A percentile compares a stretch with the other conserved stretches of the same genome.
Conservation (phyloP, 2,329 filamentous ascomycete genomes). For the Arthrobotrys iridis region DNA sequence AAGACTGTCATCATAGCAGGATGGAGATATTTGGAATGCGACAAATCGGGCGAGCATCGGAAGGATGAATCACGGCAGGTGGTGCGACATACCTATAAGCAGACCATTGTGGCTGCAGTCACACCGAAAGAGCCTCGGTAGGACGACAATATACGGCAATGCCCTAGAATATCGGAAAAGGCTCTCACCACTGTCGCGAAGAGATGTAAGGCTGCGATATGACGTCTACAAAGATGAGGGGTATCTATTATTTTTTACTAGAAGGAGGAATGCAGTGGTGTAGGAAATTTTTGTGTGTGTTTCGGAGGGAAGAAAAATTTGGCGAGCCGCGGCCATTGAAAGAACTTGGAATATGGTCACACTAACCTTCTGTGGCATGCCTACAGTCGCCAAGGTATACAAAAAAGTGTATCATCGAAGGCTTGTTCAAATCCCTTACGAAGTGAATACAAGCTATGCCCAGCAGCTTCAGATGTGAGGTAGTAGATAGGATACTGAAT, state of each 20-base stretch:
- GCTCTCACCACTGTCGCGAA: not conserved
- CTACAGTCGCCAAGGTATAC: not conserved
- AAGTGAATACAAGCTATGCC: no score
- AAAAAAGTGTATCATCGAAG: not conserved
- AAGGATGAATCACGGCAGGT: not conserved
- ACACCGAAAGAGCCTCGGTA: constrained; percentile 22
- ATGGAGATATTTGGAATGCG: not conserved
- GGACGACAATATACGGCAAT: not conserved
- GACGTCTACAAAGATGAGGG: constrained; percentile 12
- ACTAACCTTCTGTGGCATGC: constrained; percentile 5
- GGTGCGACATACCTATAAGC: constrained; percentile 39
- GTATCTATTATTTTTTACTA: not conserved
- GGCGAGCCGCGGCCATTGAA: constrained; percentile 24
- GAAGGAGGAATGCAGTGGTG: not conserved
- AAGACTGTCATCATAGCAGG: constrained; percentile 57
- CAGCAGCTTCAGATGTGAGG: no score
- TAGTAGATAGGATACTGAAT: not conserved
- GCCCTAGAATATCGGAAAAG: not conserved
- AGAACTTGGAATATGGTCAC: constrained; percentile 1
- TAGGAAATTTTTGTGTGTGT: constrained; percentile 27
- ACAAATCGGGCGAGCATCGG: no score
- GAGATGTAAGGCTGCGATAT: constrained; percentile 4
- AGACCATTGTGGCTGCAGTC: constrained; percentile 31
- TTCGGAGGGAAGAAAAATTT: constrained; percentile 40
- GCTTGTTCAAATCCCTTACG: no score